Evolutionary conservation across 768 basidiomycete species (phyloP).

Genomic region (Psilocybe cubensis): DNA sequence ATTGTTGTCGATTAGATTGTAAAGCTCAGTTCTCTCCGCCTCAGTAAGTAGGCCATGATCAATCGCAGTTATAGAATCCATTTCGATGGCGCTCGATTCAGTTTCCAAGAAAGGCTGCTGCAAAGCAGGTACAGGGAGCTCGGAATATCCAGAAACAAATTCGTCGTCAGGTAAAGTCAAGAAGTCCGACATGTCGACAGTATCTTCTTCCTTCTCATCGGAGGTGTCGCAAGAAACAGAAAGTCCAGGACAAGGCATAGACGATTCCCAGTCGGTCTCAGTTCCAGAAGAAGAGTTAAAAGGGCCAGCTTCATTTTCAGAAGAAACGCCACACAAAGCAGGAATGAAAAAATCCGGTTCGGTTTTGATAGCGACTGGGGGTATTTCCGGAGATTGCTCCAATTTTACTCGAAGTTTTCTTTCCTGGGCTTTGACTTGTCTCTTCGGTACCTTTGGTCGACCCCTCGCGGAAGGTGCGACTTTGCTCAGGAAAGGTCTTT

Average conservation of each 20-base stretch:
- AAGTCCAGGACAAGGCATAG: constrained; percentile 28
- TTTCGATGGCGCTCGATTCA: constrained; percentile 12
- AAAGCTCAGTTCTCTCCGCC: constrained; percentile 53
- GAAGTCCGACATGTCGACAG: constrained; percentile 20
- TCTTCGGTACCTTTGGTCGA: constrained; percentile 14
- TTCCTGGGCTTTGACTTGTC: constrained; percentile 20
- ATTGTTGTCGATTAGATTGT: constrained; percentile 51
- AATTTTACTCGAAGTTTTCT: constrained; percentile 12
- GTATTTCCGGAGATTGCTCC: constrained; percentile 3
- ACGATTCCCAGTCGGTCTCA: constrained; percentile 25
- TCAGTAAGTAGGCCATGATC: constrained; percentile 40
- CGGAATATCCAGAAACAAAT: constrained; percentile 23
- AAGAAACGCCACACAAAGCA: constrained; percentile 10
- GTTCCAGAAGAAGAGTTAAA: constrained; percentile 22
- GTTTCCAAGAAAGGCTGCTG: constrained; percentile 19
- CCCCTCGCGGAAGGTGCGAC: constrained; percentile 9
- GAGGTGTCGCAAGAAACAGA: constrained; percentile 24
- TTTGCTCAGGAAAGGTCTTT: constrained; percentile 3
- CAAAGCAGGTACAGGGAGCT: constrained; percentile 12
- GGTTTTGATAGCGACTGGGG: not conserved
- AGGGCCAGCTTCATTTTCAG: constrained; percentile 17
- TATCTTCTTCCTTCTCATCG: constrained; percentile 17
- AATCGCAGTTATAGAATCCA: constrained; percentile 20
- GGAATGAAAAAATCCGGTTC: constrained; percentile 7
- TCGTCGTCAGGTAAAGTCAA: constrained; percentile 25